Percentiles rank a stretch among this genome's conserved stretches.
These are phyloP conservation scores for Coleophoma eucalyptorum DNA, from an alignment of 2,329 filamentous ascomycete genomes.

Conservation along the genomic window DNA sequence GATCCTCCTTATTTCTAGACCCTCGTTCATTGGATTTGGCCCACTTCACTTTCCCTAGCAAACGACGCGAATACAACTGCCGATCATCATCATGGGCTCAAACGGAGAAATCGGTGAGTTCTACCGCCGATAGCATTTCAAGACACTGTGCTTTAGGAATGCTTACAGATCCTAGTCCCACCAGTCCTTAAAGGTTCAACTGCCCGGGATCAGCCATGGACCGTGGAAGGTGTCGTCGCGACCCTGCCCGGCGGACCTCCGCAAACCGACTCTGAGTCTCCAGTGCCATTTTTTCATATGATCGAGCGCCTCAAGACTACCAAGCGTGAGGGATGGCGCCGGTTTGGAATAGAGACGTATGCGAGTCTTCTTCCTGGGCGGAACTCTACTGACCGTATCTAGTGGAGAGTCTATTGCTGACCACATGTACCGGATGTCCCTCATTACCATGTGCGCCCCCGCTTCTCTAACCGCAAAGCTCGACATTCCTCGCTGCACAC, in stretches of 20 bases:
- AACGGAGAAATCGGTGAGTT: background rate
- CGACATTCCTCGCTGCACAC: conserved; percentile 79
- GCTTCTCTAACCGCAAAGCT: conserved; percentile 66
- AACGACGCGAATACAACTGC: no score
- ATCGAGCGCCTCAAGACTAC: conserved; percentile 93
- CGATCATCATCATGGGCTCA: background rate
- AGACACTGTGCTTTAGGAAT: background rate
- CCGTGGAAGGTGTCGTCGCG: conserved; percentile 59
- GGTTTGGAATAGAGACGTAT: conserved; percentile 70
- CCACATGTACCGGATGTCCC: conserved; percentile 99
- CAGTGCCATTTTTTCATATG: conserved; percentile 90
- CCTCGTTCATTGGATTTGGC: no score
- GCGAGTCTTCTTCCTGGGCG: conserved; percentile 1
- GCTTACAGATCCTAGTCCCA: background rate
- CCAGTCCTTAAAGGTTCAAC: background rate
- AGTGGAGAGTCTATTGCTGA: conserved; percentile 90
- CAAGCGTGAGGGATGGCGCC: conserved; percentile 91
- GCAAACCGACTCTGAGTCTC: conserved; percentile 60
- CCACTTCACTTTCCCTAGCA: no score
- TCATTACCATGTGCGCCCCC: conserved; percentile 91
- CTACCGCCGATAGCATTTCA: background rate
- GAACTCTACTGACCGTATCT: conserved; percentile 1
- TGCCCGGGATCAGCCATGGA: conserved; percentile 39
- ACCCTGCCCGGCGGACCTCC: conserved; percentile 58
- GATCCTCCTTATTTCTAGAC: no score